phyloP scores from a whole-genome alignment of 352 stramenopile species.

The Globisporangium megalacanthum region DNA sequence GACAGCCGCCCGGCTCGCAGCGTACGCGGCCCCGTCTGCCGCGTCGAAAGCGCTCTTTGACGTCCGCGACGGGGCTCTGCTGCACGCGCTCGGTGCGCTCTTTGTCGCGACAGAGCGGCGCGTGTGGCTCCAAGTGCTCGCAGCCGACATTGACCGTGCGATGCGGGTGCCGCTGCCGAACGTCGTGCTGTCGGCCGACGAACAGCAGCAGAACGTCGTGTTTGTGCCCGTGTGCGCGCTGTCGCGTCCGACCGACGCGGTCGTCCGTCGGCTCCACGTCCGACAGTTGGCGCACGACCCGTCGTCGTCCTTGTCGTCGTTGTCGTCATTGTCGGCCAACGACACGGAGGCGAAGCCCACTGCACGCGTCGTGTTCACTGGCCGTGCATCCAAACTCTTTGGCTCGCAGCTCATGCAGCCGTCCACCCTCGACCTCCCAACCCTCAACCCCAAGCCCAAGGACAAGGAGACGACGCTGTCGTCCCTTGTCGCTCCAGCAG shows the following conservation, averaged over 20 bases:
- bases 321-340: conserved; percentile 1
- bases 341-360: conserved; percentile 18
- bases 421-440: conserved; percentile 49
- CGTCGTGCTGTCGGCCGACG: conserved; percentile 28
- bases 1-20: conserved; percentile 16
- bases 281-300: conserved; percentile 32
- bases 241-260: conserved; percentile 18
- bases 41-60: conserved; percentile 45
- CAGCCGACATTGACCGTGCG: conserved; percentile 35
- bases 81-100: conserved; percentile 47
- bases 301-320: too few species aligned
- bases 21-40: conserved; percentile 27
- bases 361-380: conserved; percentile 60
- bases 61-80: conserved; percentile 40
- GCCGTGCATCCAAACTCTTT: conserved; percentile 70
- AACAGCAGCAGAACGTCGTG: conserved; percentile 43
- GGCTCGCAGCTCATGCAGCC: conserved; percentile 53
- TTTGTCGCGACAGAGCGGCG: conserved; percentile 39
- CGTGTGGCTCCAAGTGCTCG: conserved; percentile 66
- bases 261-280: conserved; percentile 31
- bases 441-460: conserved; percentile 10
- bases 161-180: conserved; percentile 35
- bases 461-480: conserved; percentile 13
- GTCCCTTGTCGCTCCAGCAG: conserved; percentile 13
- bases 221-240: conserved; percentile 48